Evolutionary conservation across 2,329 filamentous ascomycete genomes (phyloP).

Genomic region (Pseudocercospora eumusae): DNA sequence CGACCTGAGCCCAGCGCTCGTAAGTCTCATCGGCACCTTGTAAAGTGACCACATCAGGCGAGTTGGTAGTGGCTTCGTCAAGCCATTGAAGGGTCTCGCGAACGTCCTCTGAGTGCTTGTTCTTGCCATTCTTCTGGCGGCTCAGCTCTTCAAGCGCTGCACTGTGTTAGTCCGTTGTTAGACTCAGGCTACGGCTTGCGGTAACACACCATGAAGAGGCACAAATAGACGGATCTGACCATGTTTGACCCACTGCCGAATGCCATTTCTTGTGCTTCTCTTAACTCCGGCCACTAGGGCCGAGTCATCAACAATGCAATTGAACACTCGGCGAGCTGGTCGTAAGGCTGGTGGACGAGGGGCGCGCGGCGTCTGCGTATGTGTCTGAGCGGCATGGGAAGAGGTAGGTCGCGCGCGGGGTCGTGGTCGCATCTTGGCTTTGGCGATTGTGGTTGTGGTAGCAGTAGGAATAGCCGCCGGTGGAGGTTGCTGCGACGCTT

Average conservation of each 20-base stretch:
- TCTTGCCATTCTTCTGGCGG: conserved; percentile 46
- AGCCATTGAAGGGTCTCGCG: conserved; percentile 54
- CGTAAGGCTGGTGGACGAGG: conserved; percentile 19
- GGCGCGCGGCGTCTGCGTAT: conserved; percentile 13
- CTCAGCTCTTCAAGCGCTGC: conserved; percentile 51
- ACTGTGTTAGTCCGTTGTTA: conserved; percentile 16
- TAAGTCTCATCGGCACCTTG: conserved; percentile 53
- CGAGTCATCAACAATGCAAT: conserved; percentile 56
- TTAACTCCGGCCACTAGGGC: conserved; percentile 54
- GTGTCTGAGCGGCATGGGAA: conserved; percentile 28
- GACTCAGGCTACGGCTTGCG: not conserved
- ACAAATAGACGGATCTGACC: conserved; percentile 55
- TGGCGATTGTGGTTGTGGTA: conserved; percentile 15
- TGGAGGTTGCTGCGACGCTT: not conserved
- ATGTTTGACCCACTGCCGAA: conserved; percentile 54
- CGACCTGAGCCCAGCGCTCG: conserved; percentile 53
- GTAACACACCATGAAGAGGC: conserved; percentile 52
- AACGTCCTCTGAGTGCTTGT: conserved; percentile 48
- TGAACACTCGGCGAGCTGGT: conserved; percentile 51
- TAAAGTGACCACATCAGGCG: conserved; percentile 47
- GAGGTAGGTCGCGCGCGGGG: conserved; percentile 34
- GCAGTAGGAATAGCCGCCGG: not conserved
- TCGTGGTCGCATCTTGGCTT: conserved; percentile 29
- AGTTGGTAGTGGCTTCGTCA: conserved; percentile 52
- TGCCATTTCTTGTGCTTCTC: conserved; percentile 54